phyloP scores from a whole-genome alignment of 441 rosid genomes.

The Cnidoscolus chayamansa region DNA sequence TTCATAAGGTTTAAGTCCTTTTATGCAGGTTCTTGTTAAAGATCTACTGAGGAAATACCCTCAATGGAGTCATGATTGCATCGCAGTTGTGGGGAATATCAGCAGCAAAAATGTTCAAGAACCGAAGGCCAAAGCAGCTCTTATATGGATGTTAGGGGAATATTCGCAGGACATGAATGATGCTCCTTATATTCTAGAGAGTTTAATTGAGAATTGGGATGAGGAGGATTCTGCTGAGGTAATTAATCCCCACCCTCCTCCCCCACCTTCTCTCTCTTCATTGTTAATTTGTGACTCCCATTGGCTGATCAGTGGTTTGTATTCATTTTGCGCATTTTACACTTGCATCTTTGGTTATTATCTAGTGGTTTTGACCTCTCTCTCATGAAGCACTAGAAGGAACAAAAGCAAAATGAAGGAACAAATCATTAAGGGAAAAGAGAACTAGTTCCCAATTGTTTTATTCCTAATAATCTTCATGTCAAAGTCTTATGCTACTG shows the following conservation, averaged over 20 bases:
- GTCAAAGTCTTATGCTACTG: no score
- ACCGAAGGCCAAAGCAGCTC: slow-evolving; percentile 95
- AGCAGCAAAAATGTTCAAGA: slow-evolving; percentile 88
- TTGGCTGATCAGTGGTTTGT: not conserved
- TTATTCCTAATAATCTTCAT: no score
- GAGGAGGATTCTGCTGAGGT: slow-evolving; percentile 96
- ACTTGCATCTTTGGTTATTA: not conserved
- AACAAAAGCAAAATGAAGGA: no score
- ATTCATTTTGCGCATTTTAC: not conserved
- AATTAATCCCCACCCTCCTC: slow-evolving; percentile 9
- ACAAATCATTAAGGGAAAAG: no score
- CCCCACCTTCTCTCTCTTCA: not conserved
- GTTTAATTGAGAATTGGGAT: slow-evolving; percentile 86
- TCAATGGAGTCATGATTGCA: slow-evolving; percentile 99
- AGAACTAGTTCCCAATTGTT: no score
- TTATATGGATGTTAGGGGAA: slow-evolving; percentile 98
- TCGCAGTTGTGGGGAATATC: slow-evolving; percentile 97
- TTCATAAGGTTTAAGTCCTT: slow-evolving; percentile 24
- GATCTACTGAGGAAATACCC: slow-evolving; percentile 96
- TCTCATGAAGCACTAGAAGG: not conserved
- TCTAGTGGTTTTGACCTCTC: not conserved
- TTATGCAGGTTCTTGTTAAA: slow-evolving; percentile 87
- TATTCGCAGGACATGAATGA: slow-evolving; percentile 97
- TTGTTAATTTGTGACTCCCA: not conserved
- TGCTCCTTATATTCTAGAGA: slow-evolving; percentile 89